Percentiles rank a stretch among this genome's conserved stretches.
Conservation (phyloP, 768 basidiomycete species). For the Hirschioporus abietinus region DNA sequence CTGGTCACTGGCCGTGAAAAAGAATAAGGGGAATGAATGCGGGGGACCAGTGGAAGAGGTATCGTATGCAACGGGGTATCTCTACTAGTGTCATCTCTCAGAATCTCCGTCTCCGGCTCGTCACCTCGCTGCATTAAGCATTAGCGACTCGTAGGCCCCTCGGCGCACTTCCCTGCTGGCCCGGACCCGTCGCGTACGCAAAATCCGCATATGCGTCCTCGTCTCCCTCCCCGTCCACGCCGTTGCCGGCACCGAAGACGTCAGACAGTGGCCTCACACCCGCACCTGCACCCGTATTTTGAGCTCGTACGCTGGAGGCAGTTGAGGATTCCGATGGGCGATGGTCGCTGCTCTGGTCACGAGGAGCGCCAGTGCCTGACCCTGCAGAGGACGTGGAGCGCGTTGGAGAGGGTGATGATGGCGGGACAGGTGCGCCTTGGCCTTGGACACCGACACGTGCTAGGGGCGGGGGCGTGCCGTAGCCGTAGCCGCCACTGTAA, state of each 20-base stretch:
- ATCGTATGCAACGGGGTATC: conserved; percentile 1
- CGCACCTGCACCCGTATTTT: background rate
- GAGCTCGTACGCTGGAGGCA: no score
- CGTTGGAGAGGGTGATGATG: background rate
- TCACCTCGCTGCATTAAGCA: background rate
- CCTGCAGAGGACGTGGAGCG: background rate
- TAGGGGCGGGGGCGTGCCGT: background rate
- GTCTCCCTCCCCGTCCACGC: background rate
- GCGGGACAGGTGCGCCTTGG: background rate
- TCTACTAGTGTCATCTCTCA: background rate
- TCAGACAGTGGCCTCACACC: background rate
- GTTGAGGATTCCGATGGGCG: background rate
- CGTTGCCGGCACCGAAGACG: background rate
- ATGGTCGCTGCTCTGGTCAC: background rate
- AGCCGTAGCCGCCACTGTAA: background rate
- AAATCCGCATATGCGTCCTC: background rate
- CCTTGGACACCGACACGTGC: background rate
- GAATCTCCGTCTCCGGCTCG: background rate
- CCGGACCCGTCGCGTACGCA: background rate
- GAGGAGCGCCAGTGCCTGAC: no score
- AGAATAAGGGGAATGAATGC: background rate
- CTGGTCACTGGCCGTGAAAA: background rate
- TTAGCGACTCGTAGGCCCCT: background rate
- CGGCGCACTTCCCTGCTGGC: background rate
- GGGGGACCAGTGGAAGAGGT: background rate